Conservation (phyloP, 179 eudicot species). For the Carnegiea gigantea region DNA sequence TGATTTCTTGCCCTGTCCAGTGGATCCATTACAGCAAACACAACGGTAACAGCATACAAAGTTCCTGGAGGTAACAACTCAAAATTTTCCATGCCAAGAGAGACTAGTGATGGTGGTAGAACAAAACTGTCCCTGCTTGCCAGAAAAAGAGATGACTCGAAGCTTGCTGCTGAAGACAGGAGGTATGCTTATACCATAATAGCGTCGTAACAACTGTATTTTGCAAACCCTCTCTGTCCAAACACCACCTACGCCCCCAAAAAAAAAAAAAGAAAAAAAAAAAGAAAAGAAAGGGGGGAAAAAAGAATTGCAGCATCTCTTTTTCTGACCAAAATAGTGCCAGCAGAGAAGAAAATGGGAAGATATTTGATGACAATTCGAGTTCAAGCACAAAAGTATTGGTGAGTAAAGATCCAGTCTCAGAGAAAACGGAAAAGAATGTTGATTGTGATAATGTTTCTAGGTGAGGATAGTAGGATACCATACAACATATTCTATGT, state of each 20-base stretch:
- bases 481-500: background rate
- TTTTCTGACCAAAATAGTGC: conserved; percentile 26
- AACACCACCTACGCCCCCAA: background rate
- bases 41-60: conserved; percentile 26
- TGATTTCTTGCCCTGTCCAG: conserved; percentile 38
- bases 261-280: background rate
- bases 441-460: conserved; percentile 23
- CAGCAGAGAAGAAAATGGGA: conserved; percentile 28
- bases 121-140: conserved; percentile 30
- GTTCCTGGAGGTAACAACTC: conserved; percentile 31
- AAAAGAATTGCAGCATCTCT: conserved; percentile 4
- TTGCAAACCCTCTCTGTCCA: background rate
- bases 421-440: conserved; percentile 31
- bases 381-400: conserved; percentile 8
- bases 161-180: conserved; percentile 24
- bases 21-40: conserved; percentile 30
- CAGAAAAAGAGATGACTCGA: conserved; percentile 27
- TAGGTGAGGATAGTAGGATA: conserved; percentile 35
- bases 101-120: conserved; percentile 32
- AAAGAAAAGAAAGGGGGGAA: background rate
- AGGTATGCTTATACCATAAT: conserved; percentile 34
- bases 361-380: conserved; percentile 28
- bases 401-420: conserved; percentile 16
- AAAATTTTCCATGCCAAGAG: conserved; percentile 35
- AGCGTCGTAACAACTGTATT: conserved; percentile 1